Percentiles rank a stretch among this genome's conserved stretches.
Evolutionary conservation across 345 rosid species (phyloP).

Genomic region (Ceriops tagal): DNA sequence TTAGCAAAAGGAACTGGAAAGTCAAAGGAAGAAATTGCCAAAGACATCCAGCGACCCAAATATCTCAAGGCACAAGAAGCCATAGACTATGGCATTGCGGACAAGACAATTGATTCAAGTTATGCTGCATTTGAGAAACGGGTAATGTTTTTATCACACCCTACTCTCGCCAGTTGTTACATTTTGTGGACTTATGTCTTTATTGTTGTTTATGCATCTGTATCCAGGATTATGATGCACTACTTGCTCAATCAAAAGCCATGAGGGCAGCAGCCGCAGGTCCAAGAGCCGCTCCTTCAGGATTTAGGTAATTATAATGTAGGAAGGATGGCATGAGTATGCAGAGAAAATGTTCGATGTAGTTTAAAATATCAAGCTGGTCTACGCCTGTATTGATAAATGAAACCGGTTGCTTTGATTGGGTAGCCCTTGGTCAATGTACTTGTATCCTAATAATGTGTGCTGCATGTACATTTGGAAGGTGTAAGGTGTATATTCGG

Average conservation of each 20-base stretch:
- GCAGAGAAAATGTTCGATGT: neutral
- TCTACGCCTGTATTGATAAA: neutral
- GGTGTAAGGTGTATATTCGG: neutral
- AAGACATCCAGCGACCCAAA: slow-evolving; percentile 68
- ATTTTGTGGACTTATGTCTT: slow-evolving; percentile 6
- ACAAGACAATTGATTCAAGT: slow-evolving; percentile 58
- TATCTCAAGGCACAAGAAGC: slow-evolving; percentile 68
- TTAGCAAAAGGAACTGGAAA: slow-evolving; percentile 76
- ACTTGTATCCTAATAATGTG: neutral
- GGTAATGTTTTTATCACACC: slow-evolving; percentile 32
- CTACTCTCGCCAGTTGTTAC: slow-evolving; percentile 3
- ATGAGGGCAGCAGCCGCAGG: slow-evolving; percentile 56
- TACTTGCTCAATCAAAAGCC: slow-evolving; percentile 59
- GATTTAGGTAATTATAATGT: slow-evolving; percentile 43
- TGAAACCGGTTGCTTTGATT: neutral
- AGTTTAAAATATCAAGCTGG: neutral
- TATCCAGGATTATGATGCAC: slow-evolving; percentile 62
- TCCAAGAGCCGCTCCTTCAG: slow-evolving; percentile 56
- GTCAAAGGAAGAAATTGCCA: slow-evolving; percentile 64
- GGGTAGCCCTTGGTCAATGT: neutral
- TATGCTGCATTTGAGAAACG: slow-evolving; percentile 58
- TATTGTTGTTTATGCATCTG: slow-evolving; percentile 11
- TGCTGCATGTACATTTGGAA: neutral
- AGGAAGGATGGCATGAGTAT: neutral
- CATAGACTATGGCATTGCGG: slow-evolving; percentile 82